phyloP scores from a whole-genome alignment of 1,139 yeast species.

The Pichia sp. region DNA sequence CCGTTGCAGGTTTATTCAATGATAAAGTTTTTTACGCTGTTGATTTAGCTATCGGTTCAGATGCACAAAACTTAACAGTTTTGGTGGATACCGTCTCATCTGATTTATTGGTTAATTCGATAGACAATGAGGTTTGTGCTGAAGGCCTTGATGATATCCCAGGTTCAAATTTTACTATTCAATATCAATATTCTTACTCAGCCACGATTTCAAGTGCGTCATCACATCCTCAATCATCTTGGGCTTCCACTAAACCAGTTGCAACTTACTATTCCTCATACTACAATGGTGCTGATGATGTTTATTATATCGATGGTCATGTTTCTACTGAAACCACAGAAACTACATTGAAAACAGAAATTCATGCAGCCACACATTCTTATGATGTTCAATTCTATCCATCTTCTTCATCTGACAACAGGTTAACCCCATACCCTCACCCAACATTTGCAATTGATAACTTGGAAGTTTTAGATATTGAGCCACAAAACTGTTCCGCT shows the following conservation, averaged over 20 bases:
- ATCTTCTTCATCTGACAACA: slow-evolving; percentile 9
- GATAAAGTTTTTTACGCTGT: slow-evolving; percentile 14
- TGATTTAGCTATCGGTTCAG: slow-evolving; percentile 44
- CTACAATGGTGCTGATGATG: slow-evolving; percentile 9
- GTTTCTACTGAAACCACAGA: slow-evolving; percentile 9
- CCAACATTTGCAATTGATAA: slow-evolving; percentile 31
- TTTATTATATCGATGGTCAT: slow-evolving; percentile 11
- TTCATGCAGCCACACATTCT: background rate
- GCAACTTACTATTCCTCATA: slow-evolving; percentile 6
- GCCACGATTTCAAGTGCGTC: background rate
- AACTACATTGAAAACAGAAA: background rate
- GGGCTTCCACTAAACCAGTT: background rate
- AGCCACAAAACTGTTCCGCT: slow-evolving; percentile 28
- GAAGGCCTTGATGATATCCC: background rate
- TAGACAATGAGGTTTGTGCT: slow-evolving; percentile 13
- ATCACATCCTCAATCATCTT: background rate
- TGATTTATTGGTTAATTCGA: slow-evolving; percentile 49
- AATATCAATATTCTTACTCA: slow-evolving; percentile 4
- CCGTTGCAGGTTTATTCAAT: slow-evolving; percentile 10
- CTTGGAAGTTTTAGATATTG: slow-evolving; percentile 17
- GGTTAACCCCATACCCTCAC: slow-evolving; percentile 9
- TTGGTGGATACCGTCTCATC: slow-evolving; percentile 60
- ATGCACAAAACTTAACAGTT: slow-evolving; percentile 43
- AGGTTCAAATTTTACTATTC: slow-evolving; percentile 7
- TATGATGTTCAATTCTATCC: slow-evolving; percentile 11